Percentiles rank a stretch among this genome's conserved stretches.
phyloP scores from a whole-genome alignment of 805 yeast genomes.

The Metschnikowia corniflorae region DNA sequence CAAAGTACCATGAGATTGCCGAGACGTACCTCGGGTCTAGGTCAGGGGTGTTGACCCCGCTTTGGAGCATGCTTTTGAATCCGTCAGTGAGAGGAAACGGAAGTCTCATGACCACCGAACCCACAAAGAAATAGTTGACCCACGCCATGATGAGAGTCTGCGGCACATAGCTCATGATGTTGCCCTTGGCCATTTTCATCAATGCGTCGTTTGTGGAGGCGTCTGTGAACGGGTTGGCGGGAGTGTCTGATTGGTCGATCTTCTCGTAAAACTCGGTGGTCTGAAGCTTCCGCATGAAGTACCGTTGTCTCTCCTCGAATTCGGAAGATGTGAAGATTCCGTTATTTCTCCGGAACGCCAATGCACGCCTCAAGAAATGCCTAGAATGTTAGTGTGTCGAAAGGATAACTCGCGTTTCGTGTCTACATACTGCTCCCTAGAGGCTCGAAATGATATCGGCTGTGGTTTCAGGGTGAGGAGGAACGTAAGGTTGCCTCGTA shows the following conservation, averaged over 20 bases:
- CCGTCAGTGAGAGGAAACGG: constrained; percentile 90
- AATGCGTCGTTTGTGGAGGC: constrained; percentile 69
- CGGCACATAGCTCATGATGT: constrained; percentile 79
- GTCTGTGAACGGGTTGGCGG: constrained; percentile 65
- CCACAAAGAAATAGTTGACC: constrained; percentile 91
- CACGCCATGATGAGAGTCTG: constrained; percentile 95
- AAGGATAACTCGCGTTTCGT: background rate
- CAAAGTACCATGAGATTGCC: constrained; percentile 93
- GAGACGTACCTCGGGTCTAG: constrained; percentile 90
- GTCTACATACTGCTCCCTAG: constrained; percentile 45
- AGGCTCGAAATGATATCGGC: constrained; percentile 45
- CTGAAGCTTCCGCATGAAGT: constrained; percentile 45
- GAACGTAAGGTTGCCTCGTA: constrained; percentile 64
- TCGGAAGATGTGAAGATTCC: constrained; percentile 48
- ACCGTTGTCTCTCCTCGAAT: constrained; percentile 50
- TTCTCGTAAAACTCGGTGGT: constrained; percentile 56
- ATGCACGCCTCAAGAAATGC: constrained; percentile 59
- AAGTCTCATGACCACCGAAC: constrained; percentile 71
- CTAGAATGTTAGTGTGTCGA: constrained; percentile 17
- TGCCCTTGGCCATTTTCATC: constrained; percentile 74
- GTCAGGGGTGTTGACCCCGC: constrained; percentile 79
- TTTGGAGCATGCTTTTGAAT: constrained; percentile 90
- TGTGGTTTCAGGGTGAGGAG: constrained; percentile 59
- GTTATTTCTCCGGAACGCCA: constrained; percentile 53
- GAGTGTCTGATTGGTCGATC: constrained; percentile 34